Evolutionary conservation across 495 filamentous ascomycete genomes (phyloP).

Genomic region (Talaromyces adpressus): DNA sequence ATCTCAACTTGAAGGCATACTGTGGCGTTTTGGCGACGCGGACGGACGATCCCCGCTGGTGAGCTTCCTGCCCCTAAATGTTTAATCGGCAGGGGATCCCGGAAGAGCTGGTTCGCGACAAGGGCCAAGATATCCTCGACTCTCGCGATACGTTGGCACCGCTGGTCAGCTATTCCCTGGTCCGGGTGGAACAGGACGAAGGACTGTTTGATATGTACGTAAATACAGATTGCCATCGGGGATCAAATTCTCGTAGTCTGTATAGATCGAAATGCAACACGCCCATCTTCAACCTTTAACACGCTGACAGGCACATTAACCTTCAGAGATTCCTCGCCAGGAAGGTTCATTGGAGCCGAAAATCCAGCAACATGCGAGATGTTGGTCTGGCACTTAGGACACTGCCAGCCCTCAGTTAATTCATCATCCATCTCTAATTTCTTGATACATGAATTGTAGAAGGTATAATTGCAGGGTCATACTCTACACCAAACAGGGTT

Average conservation of each 20-base stretch:
- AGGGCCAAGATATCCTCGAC: too few species aligned
- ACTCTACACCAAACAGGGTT: background rate
- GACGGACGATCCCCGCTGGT: too few species aligned
- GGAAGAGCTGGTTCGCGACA: too few species aligned
- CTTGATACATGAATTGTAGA: background rate
- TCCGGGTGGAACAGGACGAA: too few species aligned
- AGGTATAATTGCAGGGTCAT: background rate
- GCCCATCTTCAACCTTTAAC: background rate
- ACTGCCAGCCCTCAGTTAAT: background rate
- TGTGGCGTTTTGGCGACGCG: too few species aligned
- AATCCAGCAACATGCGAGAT: background rate
- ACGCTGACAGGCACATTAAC: background rate
- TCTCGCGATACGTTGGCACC: too few species aligned
- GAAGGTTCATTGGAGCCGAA: background rate
- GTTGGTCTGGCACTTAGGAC: background rate
- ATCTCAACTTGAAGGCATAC: too few species aligned
- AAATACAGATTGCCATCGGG: too few species aligned
- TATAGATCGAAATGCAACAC: background rate
- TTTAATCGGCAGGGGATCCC: too few species aligned
- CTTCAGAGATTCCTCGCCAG: background rate
- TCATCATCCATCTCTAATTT: background rate
- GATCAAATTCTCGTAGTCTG: constrained; percentile 13
- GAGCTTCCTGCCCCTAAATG: too few species aligned
- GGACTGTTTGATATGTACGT: too few species aligned
- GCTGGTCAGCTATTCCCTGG: too few species aligned